A percentile compares a stretch with the other conserved stretches of the same genome.
Evolutionary conservation across 1,139 yeast genomes (phyloP).

Genomic region (Pneumocystis sp.): DNA sequence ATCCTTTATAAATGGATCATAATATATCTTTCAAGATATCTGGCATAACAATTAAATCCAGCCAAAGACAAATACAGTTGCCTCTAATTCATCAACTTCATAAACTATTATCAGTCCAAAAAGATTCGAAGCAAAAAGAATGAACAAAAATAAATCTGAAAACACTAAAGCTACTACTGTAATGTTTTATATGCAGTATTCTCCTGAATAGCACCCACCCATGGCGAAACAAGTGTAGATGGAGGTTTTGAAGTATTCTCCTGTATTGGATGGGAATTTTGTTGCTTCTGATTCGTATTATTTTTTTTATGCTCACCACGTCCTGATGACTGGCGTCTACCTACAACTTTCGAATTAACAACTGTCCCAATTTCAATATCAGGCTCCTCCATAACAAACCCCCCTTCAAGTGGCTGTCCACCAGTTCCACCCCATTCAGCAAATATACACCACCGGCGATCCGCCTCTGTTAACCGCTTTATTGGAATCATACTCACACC

Average conservation of each 20-base stretch:
- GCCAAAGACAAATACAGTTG: not conserved
- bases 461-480: constrained; percentile 82
- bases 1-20: not conserved
- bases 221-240: not conserved
- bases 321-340: not conserved
- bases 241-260: not conserved
- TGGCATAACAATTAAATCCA: not conserved
- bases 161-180: not conserved
- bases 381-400: constrained; percentile 86
- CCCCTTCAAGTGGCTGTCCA: constrained; percentile 67
- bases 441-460: constrained; percentile 68
- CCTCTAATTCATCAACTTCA: not conserved
- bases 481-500: constrained; percentile 83
- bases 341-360: constrained; percentile 70
- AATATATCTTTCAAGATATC: not conserved
- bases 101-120: not conserved
- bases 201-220: not conserved
- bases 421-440: constrained; percentile 99
- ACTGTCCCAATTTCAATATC: constrained; percentile 95
- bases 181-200: not conserved
- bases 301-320: not conserved
- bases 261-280: not conserved
- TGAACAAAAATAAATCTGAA: not conserved
- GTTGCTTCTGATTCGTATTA: not conserved
- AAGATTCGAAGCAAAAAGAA: not conserved